Base-by-base conservation (phyloP, 169 alveolate species). In the Toxoplasma gondii region DNA sequence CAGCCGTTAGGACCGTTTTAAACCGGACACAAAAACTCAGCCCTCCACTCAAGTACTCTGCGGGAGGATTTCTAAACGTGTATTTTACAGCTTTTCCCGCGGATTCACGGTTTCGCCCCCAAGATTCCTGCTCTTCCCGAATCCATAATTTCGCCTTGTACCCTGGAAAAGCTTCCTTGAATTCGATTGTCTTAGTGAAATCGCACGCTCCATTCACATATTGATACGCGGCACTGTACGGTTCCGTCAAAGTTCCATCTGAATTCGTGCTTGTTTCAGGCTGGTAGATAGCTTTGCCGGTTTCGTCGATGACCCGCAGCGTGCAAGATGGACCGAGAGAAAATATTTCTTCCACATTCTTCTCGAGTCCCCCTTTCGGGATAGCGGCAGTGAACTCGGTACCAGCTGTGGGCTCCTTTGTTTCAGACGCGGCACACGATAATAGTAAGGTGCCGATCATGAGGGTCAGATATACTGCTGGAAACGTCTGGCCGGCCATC, bases 11-110 rank as follows among this genome's bases (percentile, higher is more conserved):
- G 12, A 34, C 45, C 43, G 87, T 31, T 44, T 78, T 78, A 44
- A 78, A 78, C 87, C 39, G 27, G 5, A 78, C 87, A 34, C 87
- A 78, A 39, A 78, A 78, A 5, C 87, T 78, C 53, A 34, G 5
- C 4, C 29, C 87, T 27, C 87, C 87, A 34, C 34, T 24, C 45
- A 78, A n/a, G 9, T 16, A 27, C 9, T 78, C 87, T 7, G 43
- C 87, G 0, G 87, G 87, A 39, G 87, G 87, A 39, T 78, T 16
- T 19, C 45, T 78, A 39, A 78, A 78, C 45, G 87, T 78, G 87
- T 78, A 78, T 5, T n/a, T 78, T 27, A 19, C 45, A 22, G 45
- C 45, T 19, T 17, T 0, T 34, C 41, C 45, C 29, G 22, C 45
- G 31, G 41, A 39, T 16, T 0, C 43, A 2, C 17, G 16, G 45